Percentiles rank a stretch among this genome's conserved stretches.
Conservation (phyloP, 768 basidiomycete genomes). For the Leccinum longicurvipes region DNA sequence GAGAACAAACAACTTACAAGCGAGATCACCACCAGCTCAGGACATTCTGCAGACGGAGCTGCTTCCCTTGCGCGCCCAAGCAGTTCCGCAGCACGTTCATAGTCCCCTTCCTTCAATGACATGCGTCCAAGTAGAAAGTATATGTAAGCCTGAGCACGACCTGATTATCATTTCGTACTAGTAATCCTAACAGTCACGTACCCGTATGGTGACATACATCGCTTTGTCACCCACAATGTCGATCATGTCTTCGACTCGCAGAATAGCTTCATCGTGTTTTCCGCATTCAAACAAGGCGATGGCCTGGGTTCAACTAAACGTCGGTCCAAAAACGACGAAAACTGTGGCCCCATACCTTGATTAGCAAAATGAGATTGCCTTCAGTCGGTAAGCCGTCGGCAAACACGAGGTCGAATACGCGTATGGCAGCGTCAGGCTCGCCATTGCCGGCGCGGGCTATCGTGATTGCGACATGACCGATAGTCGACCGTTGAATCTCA, state of each 20-base stretch:
- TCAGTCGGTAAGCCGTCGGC: neutral
- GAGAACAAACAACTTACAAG: neutral
- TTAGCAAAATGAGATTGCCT: conserved; percentile 5
- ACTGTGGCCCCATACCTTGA: conserved; percentile 3
- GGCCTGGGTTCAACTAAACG: neutral
- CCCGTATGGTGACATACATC: neutral
- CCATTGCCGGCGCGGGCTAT: neutral
- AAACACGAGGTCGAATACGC: conserved; percentile 11
- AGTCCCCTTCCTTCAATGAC: neutral
- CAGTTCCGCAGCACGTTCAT: neutral
- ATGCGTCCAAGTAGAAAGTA: neutral
- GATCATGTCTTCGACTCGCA: conserved; percentile 4
- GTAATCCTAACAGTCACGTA: neutral
- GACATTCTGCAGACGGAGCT: neutral
- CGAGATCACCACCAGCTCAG: conserved; percentile 3
- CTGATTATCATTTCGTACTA: neutral
- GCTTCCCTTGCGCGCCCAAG: neutral
- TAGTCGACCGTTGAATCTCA: conserved; percentile 1
- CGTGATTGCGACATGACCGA: conserved; percentile 11
- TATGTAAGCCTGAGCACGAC: conserved; percentile 6
- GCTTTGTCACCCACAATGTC: neutral
- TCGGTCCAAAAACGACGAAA: accelerated
- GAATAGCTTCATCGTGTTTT: conserved; percentile 3
- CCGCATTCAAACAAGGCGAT: conserved; percentile 8
- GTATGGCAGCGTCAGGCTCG: neutral